phyloP scores from a whole-genome alignment of 768 basidiomycete species.

The Russula lepida region DNA sequence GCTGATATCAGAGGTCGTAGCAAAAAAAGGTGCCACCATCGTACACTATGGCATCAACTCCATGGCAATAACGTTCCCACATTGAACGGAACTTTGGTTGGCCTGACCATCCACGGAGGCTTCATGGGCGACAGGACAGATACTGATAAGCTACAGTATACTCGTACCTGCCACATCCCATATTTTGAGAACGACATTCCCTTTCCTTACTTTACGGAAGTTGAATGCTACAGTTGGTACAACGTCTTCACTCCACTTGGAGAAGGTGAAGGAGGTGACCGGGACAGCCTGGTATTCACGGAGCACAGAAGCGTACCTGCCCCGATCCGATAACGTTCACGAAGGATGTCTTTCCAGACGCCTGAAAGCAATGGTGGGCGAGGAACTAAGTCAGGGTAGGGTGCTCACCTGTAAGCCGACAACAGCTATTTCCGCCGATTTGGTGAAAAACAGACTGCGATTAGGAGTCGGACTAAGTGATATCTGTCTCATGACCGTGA shows the following conservation, averaged over 20 bases:
- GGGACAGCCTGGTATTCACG: not conserved
- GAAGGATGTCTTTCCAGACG: slow-evolving; percentile 91
- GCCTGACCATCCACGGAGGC: slow-evolving; percentile 35
- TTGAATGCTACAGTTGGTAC: slow-evolving; percentile 94
- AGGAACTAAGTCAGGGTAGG: not conserved
- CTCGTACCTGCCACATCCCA: slow-evolving; percentile 88
- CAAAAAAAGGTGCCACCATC: slow-evolving; percentile 24
- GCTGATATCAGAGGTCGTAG: not conserved
- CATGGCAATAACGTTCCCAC: slow-evolving; percentile 93
- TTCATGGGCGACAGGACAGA: not conserved
- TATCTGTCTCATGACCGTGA: not conserved
- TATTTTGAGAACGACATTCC: slow-evolving; percentile 85
- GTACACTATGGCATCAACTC: slow-evolving; percentile 87
- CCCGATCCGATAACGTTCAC: slow-evolving; percentile 88
- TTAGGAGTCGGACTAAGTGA: not conserved
- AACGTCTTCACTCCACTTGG: slow-evolving; percentile 91
- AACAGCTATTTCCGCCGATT: slow-evolving; percentile 82
- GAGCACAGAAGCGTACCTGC: slow-evolving; percentile 38
- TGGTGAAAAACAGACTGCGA: slow-evolving; percentile 74
- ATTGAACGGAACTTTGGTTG: slow-evolving; percentile 92
- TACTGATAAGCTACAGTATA: not conserved
- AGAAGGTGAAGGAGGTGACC: not conserved
- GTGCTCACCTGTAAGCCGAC: slow-evolving; percentile 71
- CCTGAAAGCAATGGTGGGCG: slow-evolving; percentile 36
- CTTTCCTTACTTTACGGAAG: slow-evolving; percentile 78